Conservation (phyloP, 1,284 basidiomycete species). For the Xerocomus amazonicus region DNA sequence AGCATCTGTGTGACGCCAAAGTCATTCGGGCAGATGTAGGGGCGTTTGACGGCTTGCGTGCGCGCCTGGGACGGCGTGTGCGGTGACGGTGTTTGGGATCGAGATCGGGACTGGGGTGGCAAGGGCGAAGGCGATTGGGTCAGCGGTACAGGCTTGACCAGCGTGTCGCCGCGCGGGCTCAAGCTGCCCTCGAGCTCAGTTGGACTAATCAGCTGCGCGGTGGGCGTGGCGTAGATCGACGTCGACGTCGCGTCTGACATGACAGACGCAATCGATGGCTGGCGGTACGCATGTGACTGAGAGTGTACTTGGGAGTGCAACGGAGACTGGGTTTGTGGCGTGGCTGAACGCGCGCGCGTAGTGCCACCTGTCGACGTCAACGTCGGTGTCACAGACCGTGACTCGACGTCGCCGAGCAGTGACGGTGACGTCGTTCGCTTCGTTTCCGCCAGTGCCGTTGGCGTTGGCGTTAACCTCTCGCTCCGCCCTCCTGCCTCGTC, state of each 20-base stretch:
- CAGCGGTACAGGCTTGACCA: slow-evolving; percentile 17
- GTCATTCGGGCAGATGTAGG: slow-evolving; percentile 69
- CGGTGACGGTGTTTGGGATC: not conserved
- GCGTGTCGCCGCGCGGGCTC: slow-evolving; percentile 25
- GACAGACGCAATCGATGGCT: slow-evolving; percentile 63
- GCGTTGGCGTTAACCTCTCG: slow-evolving; percentile 31
- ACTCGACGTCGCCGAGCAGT: slow-evolving; percentile 16
- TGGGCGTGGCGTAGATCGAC: slow-evolving; percentile 49
- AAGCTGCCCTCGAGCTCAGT: slow-evolving; percentile 21
- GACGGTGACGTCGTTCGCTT: slow-evolving; percentile 27
- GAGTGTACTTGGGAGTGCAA: slow-evolving; percentile 11
- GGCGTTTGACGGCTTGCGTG: slow-evolving; percentile 30
- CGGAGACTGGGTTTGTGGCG: slow-evolving; percentile 35
- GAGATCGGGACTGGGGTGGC: not conserved
- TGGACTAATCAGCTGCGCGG: slow-evolving; percentile 33
- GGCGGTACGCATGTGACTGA: slow-evolving; percentile 29
- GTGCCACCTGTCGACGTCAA: slow-evolving; percentile 11
- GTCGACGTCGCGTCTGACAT: slow-evolving; percentile 48
- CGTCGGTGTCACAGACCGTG: slow-evolving; percentile 35
- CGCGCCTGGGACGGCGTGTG: not conserved
- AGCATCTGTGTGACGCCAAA: slow-evolving; percentile 83
- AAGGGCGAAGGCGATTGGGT: not conserved
- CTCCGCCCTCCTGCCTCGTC: slow-evolving; percentile 34
- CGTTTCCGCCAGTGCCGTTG: slow-evolving; percentile 19
- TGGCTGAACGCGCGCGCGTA: slow-evolving; percentile 35